Base-by-base conservation (phyloP, 768 basidiomycete genomes). In the Auriscalpium orientale region DNA sequence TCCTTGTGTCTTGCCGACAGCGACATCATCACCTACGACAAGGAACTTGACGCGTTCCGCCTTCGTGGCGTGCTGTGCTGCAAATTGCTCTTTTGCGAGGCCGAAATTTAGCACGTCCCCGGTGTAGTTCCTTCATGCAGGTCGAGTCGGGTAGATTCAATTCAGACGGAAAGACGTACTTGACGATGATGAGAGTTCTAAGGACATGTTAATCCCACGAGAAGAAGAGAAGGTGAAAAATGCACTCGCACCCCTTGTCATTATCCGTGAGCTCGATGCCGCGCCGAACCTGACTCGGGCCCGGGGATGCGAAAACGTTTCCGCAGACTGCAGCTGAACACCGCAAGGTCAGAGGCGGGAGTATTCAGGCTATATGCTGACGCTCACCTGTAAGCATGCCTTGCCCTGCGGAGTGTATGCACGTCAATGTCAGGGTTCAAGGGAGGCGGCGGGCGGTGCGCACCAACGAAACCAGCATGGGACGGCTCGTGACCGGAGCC, bases 31-130 rank as follows among this genome's bases (percentile, higher is more conserved):
- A 7, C 86, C 91, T 6, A 95, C 90, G 45, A 93, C 79, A 34
- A 95, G 75, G 54, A 94, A 88, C 63, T 79, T 83, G 66, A 91
- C 79, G 28, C 72, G 72, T 51, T 86, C 79, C 1, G 86, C 79
- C 63, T 84, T 83, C 21, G 82, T 78, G 0, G 89, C 84, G 54
- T 87, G 78, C 49, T 75, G 69, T 5, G 89, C 83, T 3, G 88
- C 84, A 58, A 87, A 85, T 62, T 89, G 87, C 64, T 95, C 91
- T 62, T 83, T 87, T 3, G 92, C 92, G 10, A 95, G 79, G 21
- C 93, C 93, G 64, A 95, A 95, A 65, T 94, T 91, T 48, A 95
- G 82, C 38, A 93, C 79, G 62, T 95, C 93, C 16, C 93, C 93
- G 0, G 91, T 93, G 66, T 92, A 92, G 64, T 92, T 92, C 68